These are phyloP conservation scores for Neophaeococcomyces aloes DNA, from an alignment of 2,329 filamentous ascomycete species.

Conservation along the genomic window DNA sequence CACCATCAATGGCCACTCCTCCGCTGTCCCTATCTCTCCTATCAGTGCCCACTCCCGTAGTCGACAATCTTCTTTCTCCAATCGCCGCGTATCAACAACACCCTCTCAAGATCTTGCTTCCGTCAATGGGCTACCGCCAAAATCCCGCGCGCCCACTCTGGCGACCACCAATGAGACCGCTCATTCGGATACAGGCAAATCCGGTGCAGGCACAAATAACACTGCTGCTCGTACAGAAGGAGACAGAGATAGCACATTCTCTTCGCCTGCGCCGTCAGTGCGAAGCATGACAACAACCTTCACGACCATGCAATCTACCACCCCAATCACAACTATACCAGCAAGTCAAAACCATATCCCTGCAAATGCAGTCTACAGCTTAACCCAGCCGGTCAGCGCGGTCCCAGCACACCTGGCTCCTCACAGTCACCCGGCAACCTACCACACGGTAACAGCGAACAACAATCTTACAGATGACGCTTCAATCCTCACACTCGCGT, in stretches of 20 bases:
- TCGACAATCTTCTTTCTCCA: slow-evolving; percentile 46
- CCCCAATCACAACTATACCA: slow-evolving; percentile 18
- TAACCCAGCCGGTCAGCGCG: slow-evolving; percentile 50
- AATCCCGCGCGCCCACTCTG: slow-evolving; percentile 66
- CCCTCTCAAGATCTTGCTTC: slow-evolving; percentile 43
- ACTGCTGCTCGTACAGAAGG: slow-evolving; percentile 55
- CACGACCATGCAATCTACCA: slow-evolving; percentile 53
- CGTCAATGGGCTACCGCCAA: slow-evolving; percentile 36
- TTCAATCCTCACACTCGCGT: slow-evolving; percentile 54
- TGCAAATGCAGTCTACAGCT: slow-evolving; percentile 40
- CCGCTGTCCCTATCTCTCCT: slow-evolving; percentile 40
- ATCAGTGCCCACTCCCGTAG: too few species aligned
- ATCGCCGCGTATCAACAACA: slow-evolving; percentile 50
- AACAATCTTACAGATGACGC: slow-evolving; percentile 56
- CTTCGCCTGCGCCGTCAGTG: slow-evolving; percentile 54
- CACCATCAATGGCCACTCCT: slow-evolving; percentile 40
- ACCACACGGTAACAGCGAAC: slow-evolving; percentile 51
- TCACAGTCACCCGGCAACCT: slow-evolving; percentile 45
- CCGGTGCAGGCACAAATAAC: slow-evolving; percentile 70
- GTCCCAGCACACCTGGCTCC: slow-evolving; percentile 49
- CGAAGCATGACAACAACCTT: slow-evolving; percentile 55
- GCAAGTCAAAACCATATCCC: slow-evolving; percentile 20
- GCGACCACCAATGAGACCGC: slow-evolving; percentile 73
- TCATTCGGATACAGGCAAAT: slow-evolving; percentile 67
- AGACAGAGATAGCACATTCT: slow-evolving; percentile 58